phyloP scores from a whole-genome alignment of 768 basidiomycete genomes.

The Leccinum uliginosum region DNA sequence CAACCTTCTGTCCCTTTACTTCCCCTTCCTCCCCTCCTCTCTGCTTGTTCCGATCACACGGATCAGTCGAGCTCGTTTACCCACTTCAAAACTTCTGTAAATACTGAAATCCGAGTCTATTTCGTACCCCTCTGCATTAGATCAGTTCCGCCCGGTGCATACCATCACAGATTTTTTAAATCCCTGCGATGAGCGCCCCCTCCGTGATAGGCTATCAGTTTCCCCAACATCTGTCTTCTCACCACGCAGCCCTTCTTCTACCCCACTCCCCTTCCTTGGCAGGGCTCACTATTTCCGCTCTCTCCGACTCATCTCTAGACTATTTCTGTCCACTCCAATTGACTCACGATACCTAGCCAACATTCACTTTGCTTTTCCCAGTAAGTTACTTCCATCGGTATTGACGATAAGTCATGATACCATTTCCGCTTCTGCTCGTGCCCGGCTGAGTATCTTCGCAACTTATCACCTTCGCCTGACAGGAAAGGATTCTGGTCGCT shows the following conservation, averaged over 20 bases:
- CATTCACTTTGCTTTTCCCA: neutral
- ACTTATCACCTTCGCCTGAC: neutral
- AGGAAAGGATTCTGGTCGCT: neutral
- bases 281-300: constrained; percentile 10
- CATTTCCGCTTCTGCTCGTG: neutral
- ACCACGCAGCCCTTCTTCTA: constrained; percentile 7
- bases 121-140: neutral
- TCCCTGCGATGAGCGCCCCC: neutral
- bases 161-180: neutral
- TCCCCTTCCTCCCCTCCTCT: neutral
- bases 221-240: constrained; percentile 7
- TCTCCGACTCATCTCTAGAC: constrained; percentile 10
- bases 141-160: constrained; percentile 17
- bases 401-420: neutral
- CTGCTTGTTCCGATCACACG: constrained; percentile 4
- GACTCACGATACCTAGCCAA: constrained; percentile 4
- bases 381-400: neutral
- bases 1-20: neutral
- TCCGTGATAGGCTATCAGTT: constrained; percentile 2
- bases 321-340: constrained; percentile 9
- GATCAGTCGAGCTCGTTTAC: constrained; percentile 5
- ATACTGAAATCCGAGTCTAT: neutral
- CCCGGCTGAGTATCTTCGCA: neutral
- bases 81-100: neutral
- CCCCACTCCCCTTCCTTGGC: constrained; percentile 7